Evolutionary conservation across 129 eudicot genomes (phyloP), one percentile per base, ranked within the genome.

Genomic region (Cynara cardunculus): DNA sequence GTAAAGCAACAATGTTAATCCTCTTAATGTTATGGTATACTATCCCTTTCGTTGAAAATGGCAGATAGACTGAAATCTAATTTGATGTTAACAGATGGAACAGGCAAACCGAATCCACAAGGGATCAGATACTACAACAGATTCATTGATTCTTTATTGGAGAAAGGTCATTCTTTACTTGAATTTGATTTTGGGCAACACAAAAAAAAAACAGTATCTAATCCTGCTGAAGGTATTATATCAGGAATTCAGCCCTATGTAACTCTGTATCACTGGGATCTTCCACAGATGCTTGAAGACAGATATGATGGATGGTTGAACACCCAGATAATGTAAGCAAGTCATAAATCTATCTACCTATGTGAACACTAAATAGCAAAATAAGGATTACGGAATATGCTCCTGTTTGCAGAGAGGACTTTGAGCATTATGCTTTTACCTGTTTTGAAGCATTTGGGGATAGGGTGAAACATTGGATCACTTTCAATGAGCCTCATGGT

Each of bases 261-360:
- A 71, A 96, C 99, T 74, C 72, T 96, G 79, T 96, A 86, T 67
- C 99, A 96, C 84, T 96, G 99, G 99, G 99, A 96, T 88, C 97
- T 92, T 69, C 99, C 99, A 28, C 97, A 92, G 80, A 76, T 62
- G 77, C 97, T 96, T n/a, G 92, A 96, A 77, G 99, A 96, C 79
- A 84, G 68, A 75, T 96, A 96, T 44, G 97, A 89, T 41, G 97
- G 99, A 64, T 88, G 94, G 86, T 82, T 96, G 66, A 87, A 88
- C 89, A 84, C 71, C 59, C 89, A 83, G 83, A 84, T 96, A 39
- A 74, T 92, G 97, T 92, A 87, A 69, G 91, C 65, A 39, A 61
- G 9, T 12, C n/a, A 16, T 8, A 39, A 4, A 25, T 25, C 32
- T 2, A 16, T 53, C 25, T 26, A 79, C 21, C 8, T 22, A 49